phyloP scores from a whole-genome alignment of 1,139 yeast genomes.

The Nematodospora anomalae region DNA sequence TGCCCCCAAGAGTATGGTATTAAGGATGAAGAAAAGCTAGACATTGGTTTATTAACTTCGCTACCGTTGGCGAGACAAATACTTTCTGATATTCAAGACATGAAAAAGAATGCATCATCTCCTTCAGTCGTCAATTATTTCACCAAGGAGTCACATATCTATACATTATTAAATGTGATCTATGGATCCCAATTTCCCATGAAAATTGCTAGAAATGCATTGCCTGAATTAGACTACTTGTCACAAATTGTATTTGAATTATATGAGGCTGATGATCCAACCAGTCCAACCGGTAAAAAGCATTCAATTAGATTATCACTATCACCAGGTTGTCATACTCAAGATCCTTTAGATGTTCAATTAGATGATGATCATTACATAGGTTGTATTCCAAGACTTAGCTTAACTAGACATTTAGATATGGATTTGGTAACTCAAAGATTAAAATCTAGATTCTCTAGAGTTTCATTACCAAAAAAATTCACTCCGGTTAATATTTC shows the following conservation, averaged over 20 bases:
- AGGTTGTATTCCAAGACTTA: constrained; percentile 89
- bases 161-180: constrained; percentile 84
- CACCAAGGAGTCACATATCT: constrained; percentile 96
- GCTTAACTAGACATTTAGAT: constrained; percentile 90
- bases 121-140: constrained; percentile 80
- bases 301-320: constrained; percentile 85
- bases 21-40: constrained; percentile 91
- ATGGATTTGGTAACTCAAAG: constrained; percentile 85
- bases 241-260: constrained; percentile 94
- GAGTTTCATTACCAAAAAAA: constrained; percentile 89
- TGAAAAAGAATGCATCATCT: constrained; percentile 75
- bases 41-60: constrained; percentile 92
- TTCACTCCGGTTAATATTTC: constrained; percentile 88
- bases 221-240: constrained; percentile 93
- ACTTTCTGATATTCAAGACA: constrained; percentile 72
- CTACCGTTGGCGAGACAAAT: constrained; percentile 92
- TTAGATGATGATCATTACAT: constrained; percentile 95
- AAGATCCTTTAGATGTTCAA: constrained; percentile 95
- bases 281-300: constrained; percentile 62
- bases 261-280: constrained; percentile 74
- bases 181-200: constrained; percentile 95
- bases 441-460: constrained; percentile 74
- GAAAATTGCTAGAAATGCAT: constrained; percentile 89
- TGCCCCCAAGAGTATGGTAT: constrained; percentile 99
- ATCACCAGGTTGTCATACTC: constrained; percentile 98